Conservation (phyloP, 2,329 filamentous ascomycete species). For the Talaromyces sp. region DNA sequence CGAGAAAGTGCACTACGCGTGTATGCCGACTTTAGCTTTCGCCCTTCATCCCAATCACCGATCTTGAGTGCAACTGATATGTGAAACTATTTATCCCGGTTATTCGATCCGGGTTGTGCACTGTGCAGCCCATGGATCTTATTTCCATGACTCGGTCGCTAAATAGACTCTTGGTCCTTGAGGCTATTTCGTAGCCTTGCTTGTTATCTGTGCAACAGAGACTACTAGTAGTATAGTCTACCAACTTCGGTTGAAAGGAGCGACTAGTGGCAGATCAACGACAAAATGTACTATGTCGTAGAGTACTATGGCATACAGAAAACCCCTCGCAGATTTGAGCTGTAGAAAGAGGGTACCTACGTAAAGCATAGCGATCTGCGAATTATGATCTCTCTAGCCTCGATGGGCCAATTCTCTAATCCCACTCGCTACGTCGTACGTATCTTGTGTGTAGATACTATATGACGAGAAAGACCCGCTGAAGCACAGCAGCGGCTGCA, state of each 20-base stretch:
- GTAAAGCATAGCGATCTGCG: conserved; percentile 1
- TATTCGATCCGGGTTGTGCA: neutral
- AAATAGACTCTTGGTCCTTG: neutral
- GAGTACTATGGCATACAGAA: conserved; percentile 3
- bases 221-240: neutral
- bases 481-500: conserved; percentile 12
- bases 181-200: conserved; percentile 10
- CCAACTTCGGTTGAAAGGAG: too few species aligned
- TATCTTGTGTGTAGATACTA: neutral
- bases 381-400: conserved; percentile 8
- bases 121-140: neutral
- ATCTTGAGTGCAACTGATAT: conserved; percentile 10
- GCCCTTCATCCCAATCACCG: neutral
- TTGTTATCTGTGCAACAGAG: conserved; percentile 5
- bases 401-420: neutral
- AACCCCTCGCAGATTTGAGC: conserved; percentile 15
- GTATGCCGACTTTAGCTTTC: neutral
- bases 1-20: neutral
- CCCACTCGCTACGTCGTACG: neutral
- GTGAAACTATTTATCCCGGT: neutral
- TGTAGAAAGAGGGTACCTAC: conserved; percentile 9
- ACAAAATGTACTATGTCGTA: neutral
- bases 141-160: conserved; percentile 5
- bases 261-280: neutral
- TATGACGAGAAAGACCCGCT: neutral